phyloP scores from a whole-genome alignment of 2,329 filamentous ascomycete genomes.

The Sporothrix euskadiensis region DNA sequence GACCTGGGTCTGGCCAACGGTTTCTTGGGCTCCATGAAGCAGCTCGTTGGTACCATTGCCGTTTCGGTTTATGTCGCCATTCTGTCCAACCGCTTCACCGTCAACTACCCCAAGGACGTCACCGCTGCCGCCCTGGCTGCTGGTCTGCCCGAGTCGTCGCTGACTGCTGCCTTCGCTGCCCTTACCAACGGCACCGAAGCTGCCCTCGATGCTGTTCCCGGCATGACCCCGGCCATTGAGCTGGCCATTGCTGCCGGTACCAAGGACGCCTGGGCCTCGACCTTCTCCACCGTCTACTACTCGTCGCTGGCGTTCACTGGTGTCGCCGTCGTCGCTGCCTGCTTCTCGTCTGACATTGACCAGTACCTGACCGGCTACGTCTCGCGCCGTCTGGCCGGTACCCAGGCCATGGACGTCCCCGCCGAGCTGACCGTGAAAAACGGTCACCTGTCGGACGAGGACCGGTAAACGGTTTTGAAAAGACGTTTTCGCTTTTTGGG shows the following conservation, averaged over 20 bases:
- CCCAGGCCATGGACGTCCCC: slow-evolving; percentile 27
- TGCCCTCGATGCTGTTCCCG: slow-evolving; percentile 25
- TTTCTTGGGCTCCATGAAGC: slow-evolving; percentile 30
- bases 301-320: slow-evolving; percentile 28
- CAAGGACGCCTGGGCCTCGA: slow-evolving; percentile 26
- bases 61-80: slow-evolving; percentile 29
- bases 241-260: slow-evolving; percentile 16
- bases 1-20: slow-evolving; percentile 31
- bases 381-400: slow-evolving; percentile 27
- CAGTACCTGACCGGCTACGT: slow-evolving; percentile 28
- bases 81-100: slow-evolving; percentile 23
- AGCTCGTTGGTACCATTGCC: slow-evolving; percentile 27
- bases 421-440: slow-evolving; percentile 28
- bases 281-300: slow-evolving; percentile 28
- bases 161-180: slow-evolving; percentile 17
- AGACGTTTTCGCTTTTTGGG: not conserved
- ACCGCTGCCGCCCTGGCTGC: slow-evolving; percentile 13
- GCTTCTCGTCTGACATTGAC: slow-evolving; percentile 27
- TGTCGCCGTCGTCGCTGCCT: slow-evolving; percentile 27
- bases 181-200: slow-evolving; percentile 24
- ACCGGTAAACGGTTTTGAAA: slow-evolving; percentile 26
- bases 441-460: slow-evolving; percentile 32
- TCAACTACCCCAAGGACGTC: slow-evolving; percentile 23
- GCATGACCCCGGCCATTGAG: slow-evolving; percentile 28
- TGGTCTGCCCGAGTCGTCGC: slow-evolving; percentile 23